Evolutionary conservation across 2,329 filamentous ascomycete species (phyloP).

Genomic region (Seiridium unicorne): DNA sequence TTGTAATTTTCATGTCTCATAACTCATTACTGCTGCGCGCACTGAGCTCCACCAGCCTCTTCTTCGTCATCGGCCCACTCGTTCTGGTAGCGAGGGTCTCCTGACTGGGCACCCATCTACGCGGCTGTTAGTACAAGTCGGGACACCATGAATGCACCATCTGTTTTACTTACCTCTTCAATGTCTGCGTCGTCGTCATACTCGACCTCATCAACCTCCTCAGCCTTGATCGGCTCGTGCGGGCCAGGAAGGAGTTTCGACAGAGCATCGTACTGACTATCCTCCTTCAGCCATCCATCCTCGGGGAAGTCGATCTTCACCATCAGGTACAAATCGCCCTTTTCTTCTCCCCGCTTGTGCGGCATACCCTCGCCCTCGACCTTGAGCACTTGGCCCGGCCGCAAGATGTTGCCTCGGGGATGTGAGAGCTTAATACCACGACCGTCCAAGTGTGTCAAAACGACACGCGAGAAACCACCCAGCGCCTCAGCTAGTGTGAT

Average conservation of each 20-base stretch:
- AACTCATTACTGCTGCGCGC: slow-evolving; percentile 64
- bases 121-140: slow-evolving; percentile 21
- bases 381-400: slow-evolving; percentile 82
- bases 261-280: slow-evolving; percentile 69
- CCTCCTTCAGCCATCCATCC: slow-evolving; percentile 71
- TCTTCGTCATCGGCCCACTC: slow-evolving; percentile 74
- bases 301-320: slow-evolving; percentile 88
- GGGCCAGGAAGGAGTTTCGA: slow-evolving; percentile 72
- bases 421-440: slow-evolving; percentile 82
- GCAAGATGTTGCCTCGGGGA: slow-evolving; percentile 77
- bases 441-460: slow-evolving; percentile 89
- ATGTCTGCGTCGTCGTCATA: slow-evolving; percentile 82
- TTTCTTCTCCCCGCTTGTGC: slow-evolving; percentile 76
- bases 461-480: slow-evolving; percentile 84
- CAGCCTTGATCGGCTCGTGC: slow-evolving; percentile 59
- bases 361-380: slow-evolving; percentile 93
- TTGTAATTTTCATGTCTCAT: slow-evolving; percentile 24
- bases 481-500: slow-evolving; percentile 83
- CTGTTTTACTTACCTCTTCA: slow-evolving; percentile 60
- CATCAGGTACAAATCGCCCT: slow-evolving; percentile 83
- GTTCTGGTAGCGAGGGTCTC: slow-evolving; percentile 62
- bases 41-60: slow-evolving; percentile 66
- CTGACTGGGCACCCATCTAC: slow-evolving; percentile 70
- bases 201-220: slow-evolving; percentile 82
- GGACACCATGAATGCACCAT: neutral